phyloP scores from a whole-genome alignment of 2,329 filamentous ascomycete genomes.

The Nannizziopsis barbatae region DNA sequence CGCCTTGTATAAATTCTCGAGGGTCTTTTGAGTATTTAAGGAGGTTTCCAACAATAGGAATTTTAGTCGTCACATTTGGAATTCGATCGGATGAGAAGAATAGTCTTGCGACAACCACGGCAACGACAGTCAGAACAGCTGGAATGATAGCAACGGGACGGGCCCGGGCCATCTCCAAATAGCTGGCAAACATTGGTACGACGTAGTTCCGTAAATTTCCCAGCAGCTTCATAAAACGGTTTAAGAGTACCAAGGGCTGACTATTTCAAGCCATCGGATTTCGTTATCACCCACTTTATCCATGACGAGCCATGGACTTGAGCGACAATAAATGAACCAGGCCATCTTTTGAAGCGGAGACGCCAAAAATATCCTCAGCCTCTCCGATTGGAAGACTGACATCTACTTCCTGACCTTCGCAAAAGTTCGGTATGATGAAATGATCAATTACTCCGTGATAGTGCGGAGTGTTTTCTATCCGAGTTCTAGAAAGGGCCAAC shows the following conservation, averaged over 20 bases:
- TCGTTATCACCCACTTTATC: neutral
- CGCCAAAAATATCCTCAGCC: neutral
- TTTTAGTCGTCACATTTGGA: constrained; percentile 10
- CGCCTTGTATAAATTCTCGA: constrained; percentile 9
- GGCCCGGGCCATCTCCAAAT: constrained; percentile 1
- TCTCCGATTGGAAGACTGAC: neutral
- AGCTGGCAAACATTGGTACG: constrained; percentile 5
- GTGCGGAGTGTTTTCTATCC: constrained; percentile 1
- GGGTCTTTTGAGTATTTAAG: constrained; percentile 14
- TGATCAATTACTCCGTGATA: neutral
- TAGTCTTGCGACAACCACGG: constrained; percentile 1
- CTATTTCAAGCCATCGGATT: neutral
- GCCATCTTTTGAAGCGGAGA: neutral
- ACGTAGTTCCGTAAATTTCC: neutral
- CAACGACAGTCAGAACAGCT: neutral
- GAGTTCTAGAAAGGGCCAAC: neutral
- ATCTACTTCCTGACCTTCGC: neutral
- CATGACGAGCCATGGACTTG: neutral
- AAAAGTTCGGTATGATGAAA: neutral
- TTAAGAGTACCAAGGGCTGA: neutral
- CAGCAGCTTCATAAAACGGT: too few species aligned
- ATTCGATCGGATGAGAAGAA: constrained; percentile 9
- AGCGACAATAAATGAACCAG: neutral
- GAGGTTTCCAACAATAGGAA: constrained; percentile 13
- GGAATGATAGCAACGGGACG: constrained; percentile 8